Percentiles rank a stretch among this genome's conserved stretches.
These are phyloP conservation scores for Fraxinus angustifolia DNA, from an alignment of 305 asterid species.

Conservation along the genomic window DNA sequence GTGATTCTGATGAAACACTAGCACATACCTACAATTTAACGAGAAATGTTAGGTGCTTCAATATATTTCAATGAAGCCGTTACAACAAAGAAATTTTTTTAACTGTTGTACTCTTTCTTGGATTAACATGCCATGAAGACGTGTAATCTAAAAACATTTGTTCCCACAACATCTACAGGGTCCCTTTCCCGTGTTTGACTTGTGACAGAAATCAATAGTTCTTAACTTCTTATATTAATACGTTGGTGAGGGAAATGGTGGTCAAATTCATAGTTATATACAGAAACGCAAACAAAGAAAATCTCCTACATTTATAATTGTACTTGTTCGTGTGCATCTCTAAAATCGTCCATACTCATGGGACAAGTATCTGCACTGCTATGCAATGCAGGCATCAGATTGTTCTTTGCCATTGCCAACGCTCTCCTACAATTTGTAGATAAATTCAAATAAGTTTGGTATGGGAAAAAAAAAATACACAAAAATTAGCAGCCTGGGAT, in stretches of 20 bases:
- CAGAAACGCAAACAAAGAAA: background rate
- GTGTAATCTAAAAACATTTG: background rate
- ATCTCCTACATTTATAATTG: background rate
- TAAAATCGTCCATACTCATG: slow-evolving; percentile 64
- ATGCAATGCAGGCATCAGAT: slow-evolving; percentile 63
- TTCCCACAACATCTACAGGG: background rate
- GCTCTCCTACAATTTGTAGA: slow-evolving; percentile 52
- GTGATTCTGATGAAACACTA: slow-evolving; percentile 70
- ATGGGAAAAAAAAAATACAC: background rate
- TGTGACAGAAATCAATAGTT: background rate
- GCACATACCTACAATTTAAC: slow-evolving; percentile 56
- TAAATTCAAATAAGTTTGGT: background rate
- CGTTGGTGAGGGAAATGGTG: background rate
- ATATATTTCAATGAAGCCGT: background rate
- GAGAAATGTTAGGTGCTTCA: background rate
- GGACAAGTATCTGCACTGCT: slow-evolving; percentile 70
- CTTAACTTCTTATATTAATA: background rate
- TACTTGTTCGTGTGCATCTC: slow-evolving; percentile 80
- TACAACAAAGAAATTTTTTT: background rate
- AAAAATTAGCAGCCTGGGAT: background rate
- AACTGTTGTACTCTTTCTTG: background rate
- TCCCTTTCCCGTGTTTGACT: background rate
- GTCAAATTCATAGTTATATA: background rate
- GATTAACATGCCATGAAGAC: background rate
- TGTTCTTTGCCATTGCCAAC: slow-evolving; percentile 56